Evolutionary conservation across 495 filamentous ascomycete species (phyloP).

Genomic region (Margaritispora aquatica): DNA sequence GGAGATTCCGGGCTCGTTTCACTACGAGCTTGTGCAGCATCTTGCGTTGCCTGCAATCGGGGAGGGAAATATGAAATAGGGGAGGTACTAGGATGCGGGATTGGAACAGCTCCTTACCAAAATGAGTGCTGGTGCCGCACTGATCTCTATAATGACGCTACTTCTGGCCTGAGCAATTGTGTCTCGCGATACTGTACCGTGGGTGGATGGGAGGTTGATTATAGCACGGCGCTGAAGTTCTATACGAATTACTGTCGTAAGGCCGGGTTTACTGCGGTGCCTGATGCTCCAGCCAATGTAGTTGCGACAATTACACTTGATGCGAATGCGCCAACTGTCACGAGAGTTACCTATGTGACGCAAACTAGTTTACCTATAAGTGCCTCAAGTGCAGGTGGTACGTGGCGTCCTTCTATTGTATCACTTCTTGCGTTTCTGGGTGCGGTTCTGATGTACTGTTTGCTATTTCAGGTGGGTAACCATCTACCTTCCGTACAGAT

Average conservation of each 20-base stretch:
- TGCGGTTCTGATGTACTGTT: no score
- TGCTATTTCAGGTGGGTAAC: no score
- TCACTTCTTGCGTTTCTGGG: not conserved
- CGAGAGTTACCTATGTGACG: not conserved
- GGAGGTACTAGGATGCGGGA: not conserved
- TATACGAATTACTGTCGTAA: not conserved
- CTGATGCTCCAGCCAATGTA: not conserved
- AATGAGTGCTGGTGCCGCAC: constrained; percentile 1
- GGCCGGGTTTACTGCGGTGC: not conserved
- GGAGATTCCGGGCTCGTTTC: not conserved
- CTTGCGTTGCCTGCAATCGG: not conserved
- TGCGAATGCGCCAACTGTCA: not conserved
- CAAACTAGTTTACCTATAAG: not conserved
- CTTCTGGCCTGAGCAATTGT: not conserved
- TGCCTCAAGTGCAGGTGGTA: not conserved
- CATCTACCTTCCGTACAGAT: no score
- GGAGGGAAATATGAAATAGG: not conserved
- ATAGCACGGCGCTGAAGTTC: not conserved
- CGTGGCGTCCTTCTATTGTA: not conserved
- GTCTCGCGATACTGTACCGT: not conserved
- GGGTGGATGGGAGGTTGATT: constrained; percentile 1
- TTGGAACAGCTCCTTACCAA: not conserved
- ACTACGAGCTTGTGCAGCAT: not conserved
- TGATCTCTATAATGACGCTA: not conserved
- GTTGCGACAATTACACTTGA: not conserved